Percentiles rank a stretch among this genome's conserved stretches.
phyloP scores from a whole-genome alignment of 129 eudicot species.

The Ambrosia trifida region DNA sequence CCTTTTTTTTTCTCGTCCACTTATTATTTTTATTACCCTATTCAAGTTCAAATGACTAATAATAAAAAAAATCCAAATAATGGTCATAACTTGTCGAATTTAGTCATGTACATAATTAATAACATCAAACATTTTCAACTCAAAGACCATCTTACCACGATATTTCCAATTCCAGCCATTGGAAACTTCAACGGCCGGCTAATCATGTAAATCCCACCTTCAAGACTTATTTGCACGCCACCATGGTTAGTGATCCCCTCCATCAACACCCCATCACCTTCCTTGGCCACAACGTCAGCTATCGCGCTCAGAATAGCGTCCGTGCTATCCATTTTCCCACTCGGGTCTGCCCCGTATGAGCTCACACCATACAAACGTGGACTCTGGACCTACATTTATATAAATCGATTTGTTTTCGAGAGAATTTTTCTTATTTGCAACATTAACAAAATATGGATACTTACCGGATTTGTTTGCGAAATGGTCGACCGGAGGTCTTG shows the following conservation, averaged over 20 bases:
- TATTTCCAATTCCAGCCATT: constrained; percentile 58
- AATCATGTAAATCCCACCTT: constrained; percentile 80
- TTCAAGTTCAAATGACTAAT: background rate
- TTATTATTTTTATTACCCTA: background rate
- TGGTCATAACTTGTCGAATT: background rate
- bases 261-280: constrained; percentile 51
- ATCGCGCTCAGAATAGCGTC: constrained; percentile 65
- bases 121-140: background rate
- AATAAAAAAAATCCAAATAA: constrained; percentile 9
- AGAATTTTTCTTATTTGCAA: background rate
- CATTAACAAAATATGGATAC: background rate
- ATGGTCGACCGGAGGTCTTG: constrained; percentile 26
- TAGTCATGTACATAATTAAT: constrained; percentile 18
- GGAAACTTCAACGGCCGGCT: constrained; percentile 75
- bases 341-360: constrained; percentile 92
- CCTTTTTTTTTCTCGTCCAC: too few relatives aligned
- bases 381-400: constrained; percentile 25
- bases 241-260: constrained; percentile 80
- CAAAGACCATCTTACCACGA: constrained; percentile 52
- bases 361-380: constrained; percentile 60
- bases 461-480: constrained; percentile 24
- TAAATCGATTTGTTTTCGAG: background rate
- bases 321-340: constrained; percentile 78
- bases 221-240: constrained; percentile 66
- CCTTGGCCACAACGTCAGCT: constrained; percentile 60